Percentiles rank a stretch among this genome's conserved stretches.
Conservation (phyloP, 768 basidiomycete genomes). For the Hemileccinum impolitum region DNA sequence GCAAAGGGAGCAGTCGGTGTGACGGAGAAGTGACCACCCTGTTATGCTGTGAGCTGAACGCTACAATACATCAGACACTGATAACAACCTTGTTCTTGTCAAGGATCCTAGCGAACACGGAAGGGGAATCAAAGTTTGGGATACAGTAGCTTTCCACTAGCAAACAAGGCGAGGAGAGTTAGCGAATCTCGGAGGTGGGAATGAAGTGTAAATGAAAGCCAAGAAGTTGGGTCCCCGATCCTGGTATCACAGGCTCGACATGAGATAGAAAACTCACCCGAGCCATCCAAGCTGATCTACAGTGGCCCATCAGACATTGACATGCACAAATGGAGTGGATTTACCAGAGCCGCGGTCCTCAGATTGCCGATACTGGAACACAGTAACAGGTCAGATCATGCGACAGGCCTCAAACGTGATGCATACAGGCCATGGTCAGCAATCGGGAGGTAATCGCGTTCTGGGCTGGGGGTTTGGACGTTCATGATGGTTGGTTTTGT, state of each 20-base stretch:
- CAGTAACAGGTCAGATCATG: constrained; percentile 6
- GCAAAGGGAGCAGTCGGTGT: constrained; percentile 66
- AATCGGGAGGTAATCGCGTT: constrained; percentile 70
- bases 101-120: constrained; percentile 84
- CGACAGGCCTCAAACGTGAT: not conserved
- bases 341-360: constrained; percentile 72
- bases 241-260: not conserved
- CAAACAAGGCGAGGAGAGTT: not conserved
- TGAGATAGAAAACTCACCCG: constrained; percentile 46
- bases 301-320: constrained; percentile 4
- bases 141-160: constrained; percentile 90
- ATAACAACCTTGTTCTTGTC: constrained; percentile 67
- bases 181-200: not conserved
- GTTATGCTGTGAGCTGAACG: constrained; percentile 2
- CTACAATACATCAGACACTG: not conserved
- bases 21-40: constrained; percentile 92
- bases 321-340: constrained; percentile 9
- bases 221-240: not conserved
- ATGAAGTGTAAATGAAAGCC: not conserved
- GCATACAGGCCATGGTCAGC: constrained; percentile 78
- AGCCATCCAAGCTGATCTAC: constrained; percentile 75
- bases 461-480: constrained; percentile 45
- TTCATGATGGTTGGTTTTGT: constrained; percentile 36
- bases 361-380: constrained; percentile 72
- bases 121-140: constrained; percentile 92